A percentile compares a stretch with the other conserved stretches of the same genome.
Evolutionary conservation across 306 rosid species (phyloP).

Genomic region (Bauhinia variegata): DNA sequence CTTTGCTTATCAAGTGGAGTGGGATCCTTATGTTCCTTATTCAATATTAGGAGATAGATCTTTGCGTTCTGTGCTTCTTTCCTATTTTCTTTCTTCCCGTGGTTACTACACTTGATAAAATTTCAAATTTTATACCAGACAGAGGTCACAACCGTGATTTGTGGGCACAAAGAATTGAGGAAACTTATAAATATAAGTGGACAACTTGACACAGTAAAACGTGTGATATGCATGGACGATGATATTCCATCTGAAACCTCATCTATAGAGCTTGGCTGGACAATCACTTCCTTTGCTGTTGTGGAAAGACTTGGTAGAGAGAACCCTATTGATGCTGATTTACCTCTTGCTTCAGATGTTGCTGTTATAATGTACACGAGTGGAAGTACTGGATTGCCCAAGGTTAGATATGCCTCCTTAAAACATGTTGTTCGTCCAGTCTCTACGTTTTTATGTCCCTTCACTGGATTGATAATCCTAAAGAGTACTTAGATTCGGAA

Average conservation of each 20-base stretch:
- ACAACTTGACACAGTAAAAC: slow-evolving; percentile 78
- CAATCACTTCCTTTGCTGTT: slow-evolving; percentile 55
- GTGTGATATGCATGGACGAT: slow-evolving; percentile 78
- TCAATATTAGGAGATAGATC: neutral
- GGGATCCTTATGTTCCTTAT: neutral
- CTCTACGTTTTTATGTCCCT: slow-evolving; percentile 5
- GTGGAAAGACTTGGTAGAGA: slow-evolving; percentile 75
- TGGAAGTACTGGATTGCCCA: slow-evolving; percentile 97
- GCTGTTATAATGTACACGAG: slow-evolving; percentile 99
- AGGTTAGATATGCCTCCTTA: slow-evolving; percentile 67
- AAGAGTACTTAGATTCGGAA: slow-evolving; percentile 1
- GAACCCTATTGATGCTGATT: slow-evolving; percentile 64
- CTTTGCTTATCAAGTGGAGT: slow-evolving; percentile 10
- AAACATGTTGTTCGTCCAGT: slow-evolving; percentile 14
- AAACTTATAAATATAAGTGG: slow-evolving; percentile 68
- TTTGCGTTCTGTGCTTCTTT: slow-evolving; percentile 2
- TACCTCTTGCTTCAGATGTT: slow-evolving; percentile 81
- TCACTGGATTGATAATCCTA: slow-evolving; percentile 26
- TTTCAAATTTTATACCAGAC: slow-evolving; percentile 62
- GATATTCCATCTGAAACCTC: slow-evolving; percentile 60
- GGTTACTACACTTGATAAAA: slow-evolving; percentile 4
- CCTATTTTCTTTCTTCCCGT: neutral
- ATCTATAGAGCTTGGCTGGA: slow-evolving; percentile 63
- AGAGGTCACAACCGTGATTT: slow-evolving; percentile 85
- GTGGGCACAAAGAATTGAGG: slow-evolving; percentile 84